A percentile compares a stretch with the other conserved stretches of the same genome.
Conservation (phyloP, 1,284 basidiomycete species). For the Vanrija humicola region DNA sequence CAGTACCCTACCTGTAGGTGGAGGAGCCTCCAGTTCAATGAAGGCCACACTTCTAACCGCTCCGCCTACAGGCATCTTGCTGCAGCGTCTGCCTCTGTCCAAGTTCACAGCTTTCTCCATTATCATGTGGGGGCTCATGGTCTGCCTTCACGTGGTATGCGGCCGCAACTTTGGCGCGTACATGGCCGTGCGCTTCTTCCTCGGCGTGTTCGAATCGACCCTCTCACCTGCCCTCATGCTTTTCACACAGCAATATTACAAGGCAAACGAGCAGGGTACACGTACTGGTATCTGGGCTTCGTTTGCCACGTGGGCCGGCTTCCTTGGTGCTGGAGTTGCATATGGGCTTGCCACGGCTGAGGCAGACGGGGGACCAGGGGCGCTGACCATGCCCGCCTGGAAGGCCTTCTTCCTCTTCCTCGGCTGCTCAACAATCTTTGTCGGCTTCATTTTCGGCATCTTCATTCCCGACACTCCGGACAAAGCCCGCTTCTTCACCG, state of each 20-base stretch:
- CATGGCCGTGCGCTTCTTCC: slow-evolving; percentile 18
- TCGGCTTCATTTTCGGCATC: slow-evolving; percentile 21
- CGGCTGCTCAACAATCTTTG: slow-evolving; percentile 16
- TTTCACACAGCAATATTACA: slow-evolving; percentile 22
- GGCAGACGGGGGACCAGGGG: neutral
- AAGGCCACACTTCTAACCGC: too few relatives aligned
- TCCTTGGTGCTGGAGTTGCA: slow-evolving; percentile 18
- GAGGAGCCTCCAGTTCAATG: too few relatives aligned
- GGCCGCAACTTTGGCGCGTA: slow-evolving; percentile 11
- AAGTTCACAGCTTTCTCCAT: slow-evolving; percentile 4
- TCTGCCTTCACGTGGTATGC: slow-evolving; percentile 14
- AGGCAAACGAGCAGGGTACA: slow-evolving; percentile 9
- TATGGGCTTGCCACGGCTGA: slow-evolving; percentile 16
- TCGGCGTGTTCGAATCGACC: slow-evolving; percentile 14
- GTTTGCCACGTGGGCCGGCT: slow-evolving; percentile 18
- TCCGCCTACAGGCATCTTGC: neutral
- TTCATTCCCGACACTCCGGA: slow-evolving; percentile 30
- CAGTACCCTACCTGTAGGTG: slow-evolving; percentile 17
- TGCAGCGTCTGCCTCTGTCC: slow-evolving; percentile 17
- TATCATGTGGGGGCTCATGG: slow-evolving; percentile 15
- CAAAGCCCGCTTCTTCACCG: slow-evolving; percentile 26
- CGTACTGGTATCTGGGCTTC: slow-evolving; percentile 19
- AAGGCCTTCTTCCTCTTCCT: slow-evolving; percentile 23
- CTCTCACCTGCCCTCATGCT: slow-evolving; percentile 17
- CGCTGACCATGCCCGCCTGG: slow-evolving; percentile 18